phyloP scores from a whole-genome alignment of 2,329 filamentous ascomycete genomes.

The Trichoderma asperellum region DNA sequence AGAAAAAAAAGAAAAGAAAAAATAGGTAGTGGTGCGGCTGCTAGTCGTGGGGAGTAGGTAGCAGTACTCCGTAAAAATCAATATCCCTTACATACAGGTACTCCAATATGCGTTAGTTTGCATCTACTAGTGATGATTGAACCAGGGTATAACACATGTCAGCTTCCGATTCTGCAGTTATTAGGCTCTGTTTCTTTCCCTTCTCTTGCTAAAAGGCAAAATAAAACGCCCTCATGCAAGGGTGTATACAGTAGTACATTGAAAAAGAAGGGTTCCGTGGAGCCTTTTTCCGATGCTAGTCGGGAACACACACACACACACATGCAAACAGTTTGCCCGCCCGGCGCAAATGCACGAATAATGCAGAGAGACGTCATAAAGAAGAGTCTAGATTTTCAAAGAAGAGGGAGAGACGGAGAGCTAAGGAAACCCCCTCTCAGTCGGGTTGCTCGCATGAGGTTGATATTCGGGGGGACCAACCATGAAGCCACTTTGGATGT shows the following conservation, averaged over 20 bases:
- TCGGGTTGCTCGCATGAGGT: neutral
- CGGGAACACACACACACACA: too few relatives aligned
- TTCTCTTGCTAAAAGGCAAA: neutral
- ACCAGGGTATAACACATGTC: neutral
- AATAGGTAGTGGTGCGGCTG: neutral
- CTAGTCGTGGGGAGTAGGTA: neutral
- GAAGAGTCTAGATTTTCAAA: neutral
- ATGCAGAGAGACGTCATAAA: constrained; percentile 2
- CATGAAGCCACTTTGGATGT: neutral
- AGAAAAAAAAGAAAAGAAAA: neutral
- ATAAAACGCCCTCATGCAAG: neutral
- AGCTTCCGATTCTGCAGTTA: neutral
- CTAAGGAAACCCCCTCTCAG: neutral
- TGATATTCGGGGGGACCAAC: neutral
- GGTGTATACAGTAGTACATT: neutral
- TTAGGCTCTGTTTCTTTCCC: neutral
- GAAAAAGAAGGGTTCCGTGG: neutral
- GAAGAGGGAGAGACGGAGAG: neutral
- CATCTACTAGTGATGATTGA: neutral
- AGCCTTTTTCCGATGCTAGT: too few relatives aligned
- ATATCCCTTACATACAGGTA: neutral
- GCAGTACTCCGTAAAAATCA: neutral
- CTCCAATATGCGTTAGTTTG: neutral
- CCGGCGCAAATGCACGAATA: neutral
- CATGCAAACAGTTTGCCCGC: neutral